Conservation (phyloP, 2,329 filamentous ascomycete genomes). For the Hymenoscyphus repandus region DNA sequence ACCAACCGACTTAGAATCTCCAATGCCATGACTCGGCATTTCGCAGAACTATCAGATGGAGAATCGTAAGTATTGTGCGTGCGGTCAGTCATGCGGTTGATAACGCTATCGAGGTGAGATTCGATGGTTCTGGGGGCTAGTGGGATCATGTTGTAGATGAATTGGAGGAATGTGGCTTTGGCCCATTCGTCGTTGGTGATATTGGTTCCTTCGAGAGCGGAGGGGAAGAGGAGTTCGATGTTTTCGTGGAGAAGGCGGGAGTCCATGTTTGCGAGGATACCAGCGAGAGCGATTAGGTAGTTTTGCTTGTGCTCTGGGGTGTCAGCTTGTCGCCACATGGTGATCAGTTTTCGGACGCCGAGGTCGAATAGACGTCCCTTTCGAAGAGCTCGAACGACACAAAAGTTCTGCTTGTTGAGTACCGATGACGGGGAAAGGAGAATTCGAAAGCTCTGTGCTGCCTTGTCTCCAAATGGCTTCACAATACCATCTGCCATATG, state of each 20-base stretch:
- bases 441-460: conserved; percentile 26
- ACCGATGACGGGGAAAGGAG: conserved; percentile 25
- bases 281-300: conserved; percentile 26
- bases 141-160: conserved; percentile 20
- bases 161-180: conserved; percentile 22
- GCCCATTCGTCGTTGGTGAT: conserved; percentile 22
- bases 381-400: conserved; percentile 24
- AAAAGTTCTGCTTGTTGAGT: conserved; percentile 27
- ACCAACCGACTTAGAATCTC: conserved; percentile 26
- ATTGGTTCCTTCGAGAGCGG: conserved; percentile 24
- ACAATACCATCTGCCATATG: conserved; percentile 21
- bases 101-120: conserved; percentile 25
- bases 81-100: conserved; percentile 27
- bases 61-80: conserved; percentile 25
- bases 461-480: conserved; percentile 13
- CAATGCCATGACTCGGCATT: conserved; percentile 24
- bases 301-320: conserved; percentile 18
- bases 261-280: conserved; percentile 24
- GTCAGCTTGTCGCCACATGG: conserved; percentile 11
- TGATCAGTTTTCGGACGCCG: conserved; percentile 13
- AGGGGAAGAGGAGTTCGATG: conserved; percentile 17
- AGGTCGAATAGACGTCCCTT: conserved; percentile 20
- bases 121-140: conserved; percentile 17
- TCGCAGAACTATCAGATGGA: conserved; percentile 22
- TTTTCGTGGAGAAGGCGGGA: conserved; percentile 11